phyloP scores from a whole-genome alignment of 1,139 yeast genomes.

The Yamadazyma mexicana region DNA sequence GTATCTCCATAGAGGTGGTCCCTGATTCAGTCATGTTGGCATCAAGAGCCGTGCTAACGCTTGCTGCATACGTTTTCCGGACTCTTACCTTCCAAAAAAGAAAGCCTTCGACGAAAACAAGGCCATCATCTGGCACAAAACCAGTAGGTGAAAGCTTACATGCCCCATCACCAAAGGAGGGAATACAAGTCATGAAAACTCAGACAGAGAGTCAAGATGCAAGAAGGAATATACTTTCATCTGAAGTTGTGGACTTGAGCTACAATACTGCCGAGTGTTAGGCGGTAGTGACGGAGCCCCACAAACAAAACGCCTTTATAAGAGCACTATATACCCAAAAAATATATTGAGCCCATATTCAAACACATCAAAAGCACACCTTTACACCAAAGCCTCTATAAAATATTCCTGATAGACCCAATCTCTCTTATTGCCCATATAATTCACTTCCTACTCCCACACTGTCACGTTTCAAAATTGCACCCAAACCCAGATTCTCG shows the following conservation, averaged over 20 bases:
- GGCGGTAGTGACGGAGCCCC: neutral
- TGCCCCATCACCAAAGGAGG: slow-evolving; percentile 1
- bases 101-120: neutral
- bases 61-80: neutral
- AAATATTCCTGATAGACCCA: too few relatives aligned
- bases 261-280: neutral
- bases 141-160: too few relatives aligned
- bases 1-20: neutral
- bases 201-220: neutral
- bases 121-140: too few relatives aligned
- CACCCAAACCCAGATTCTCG: neutral
- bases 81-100: neutral
- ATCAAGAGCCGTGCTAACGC: neutral
- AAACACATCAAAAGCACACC: too few relatives aligned
- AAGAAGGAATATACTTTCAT: neutral
- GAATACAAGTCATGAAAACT: neutral
- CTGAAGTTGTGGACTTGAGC: slow-evolving; percentile 2
- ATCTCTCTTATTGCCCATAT: too few relatives aligned
- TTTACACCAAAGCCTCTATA: too few relatives aligned
- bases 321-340: too few relatives aligned
- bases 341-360: too few relatives aligned
- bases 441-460: too few relatives aligned
- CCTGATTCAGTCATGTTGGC: neutral
- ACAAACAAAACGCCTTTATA: too few relatives aligned
- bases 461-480: too few relatives aligned